These are phyloP conservation scores for Omphalea diandra DNA, from an alignment of 441 rosid genomes.

Conservation along the genomic window DNA sequence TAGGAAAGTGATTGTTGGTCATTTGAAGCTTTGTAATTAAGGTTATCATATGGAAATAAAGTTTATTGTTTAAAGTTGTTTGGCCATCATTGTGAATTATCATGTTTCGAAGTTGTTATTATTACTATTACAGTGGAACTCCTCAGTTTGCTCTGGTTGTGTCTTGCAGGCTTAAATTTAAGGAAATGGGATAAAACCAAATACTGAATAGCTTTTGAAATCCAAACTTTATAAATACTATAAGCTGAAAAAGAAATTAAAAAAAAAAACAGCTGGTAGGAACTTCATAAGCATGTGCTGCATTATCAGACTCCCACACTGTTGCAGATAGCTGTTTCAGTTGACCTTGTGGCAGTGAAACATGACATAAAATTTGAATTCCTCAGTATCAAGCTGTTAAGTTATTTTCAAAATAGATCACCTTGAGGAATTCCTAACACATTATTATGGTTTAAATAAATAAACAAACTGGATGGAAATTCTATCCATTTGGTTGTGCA, in stretches of 20 bases:
- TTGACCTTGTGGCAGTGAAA: neutral
- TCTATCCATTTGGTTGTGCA: neutral
- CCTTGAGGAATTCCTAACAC: neutral
- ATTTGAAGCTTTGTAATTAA: neutral
- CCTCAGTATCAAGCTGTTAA: neutral
- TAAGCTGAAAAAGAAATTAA: neutral
- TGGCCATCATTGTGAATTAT: neutral
- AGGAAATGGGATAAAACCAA: neutral
- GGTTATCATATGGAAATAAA: neutral
- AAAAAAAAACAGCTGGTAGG: neutral
- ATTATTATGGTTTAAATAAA: neutral
- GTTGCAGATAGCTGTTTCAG: neutral
- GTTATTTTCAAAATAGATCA: too few species aligned
- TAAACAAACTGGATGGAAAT: neutral
- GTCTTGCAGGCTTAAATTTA: too few species aligned
- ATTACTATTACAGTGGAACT: too few species aligned
- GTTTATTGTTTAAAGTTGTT: neutral
- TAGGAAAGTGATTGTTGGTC: too few species aligned
- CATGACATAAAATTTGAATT: neutral
- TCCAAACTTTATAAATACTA: neutral
- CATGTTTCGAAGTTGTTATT: too few species aligned
- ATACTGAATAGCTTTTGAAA: neutral
- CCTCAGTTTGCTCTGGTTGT: too few species aligned
- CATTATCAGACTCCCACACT: too few species aligned
- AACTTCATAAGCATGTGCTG: neutral